These are phyloP conservation scores for Leishmania tropica DNA, from an alignment of 208 protist genomes.

Conservation along the genomic window DNA sequence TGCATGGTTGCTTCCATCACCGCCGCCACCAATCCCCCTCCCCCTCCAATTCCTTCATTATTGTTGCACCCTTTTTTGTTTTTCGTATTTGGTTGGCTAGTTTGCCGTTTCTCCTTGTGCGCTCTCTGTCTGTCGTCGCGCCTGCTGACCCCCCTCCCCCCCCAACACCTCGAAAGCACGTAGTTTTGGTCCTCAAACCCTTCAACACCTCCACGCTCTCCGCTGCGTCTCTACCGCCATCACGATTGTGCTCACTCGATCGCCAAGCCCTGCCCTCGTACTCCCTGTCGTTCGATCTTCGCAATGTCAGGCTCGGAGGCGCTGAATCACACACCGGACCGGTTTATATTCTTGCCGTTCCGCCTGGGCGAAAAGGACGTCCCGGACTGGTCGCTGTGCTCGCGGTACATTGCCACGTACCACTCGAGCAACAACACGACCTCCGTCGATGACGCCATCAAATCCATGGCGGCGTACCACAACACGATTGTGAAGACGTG, in stretches of 20 bases:
- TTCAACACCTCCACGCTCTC: not conserved
- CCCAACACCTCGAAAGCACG: not conserved
- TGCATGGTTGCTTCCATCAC: too few species aligned
- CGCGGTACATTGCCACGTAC: slow-evolving; percentile 64
- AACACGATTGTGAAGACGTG: slow-evolving; percentile 72
- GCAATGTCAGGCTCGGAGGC: slow-evolving; percentile 12
- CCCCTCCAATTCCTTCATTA: too few species aligned
- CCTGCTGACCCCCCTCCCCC: not conserved
- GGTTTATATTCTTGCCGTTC: slow-evolving; percentile 74
- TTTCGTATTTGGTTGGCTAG: not conserved
- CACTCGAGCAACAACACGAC: slow-evolving; percentile 72
- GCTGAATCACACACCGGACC: slow-evolving; percentile 51
- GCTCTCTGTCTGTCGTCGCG: not conserved
- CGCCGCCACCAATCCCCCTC: too few species aligned
- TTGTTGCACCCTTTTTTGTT: not conserved
- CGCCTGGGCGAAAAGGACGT: slow-evolving; percentile 65
- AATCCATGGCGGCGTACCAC: slow-evolving; percentile 70
- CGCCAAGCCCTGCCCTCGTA: too few species aligned
- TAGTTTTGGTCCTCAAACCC: not conserved
- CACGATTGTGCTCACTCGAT: not conserved
- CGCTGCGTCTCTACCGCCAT: not conserved
- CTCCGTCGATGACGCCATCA: slow-evolving; percentile 54
- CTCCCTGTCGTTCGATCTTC: not conserved
- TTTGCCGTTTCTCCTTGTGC: not conserved
- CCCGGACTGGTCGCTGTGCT: slow-evolving; percentile 71